Evolutionary conservation across 129 eudicot genomes (phyloP).

Genomic region (Dittrichia graveolens): DNA sequence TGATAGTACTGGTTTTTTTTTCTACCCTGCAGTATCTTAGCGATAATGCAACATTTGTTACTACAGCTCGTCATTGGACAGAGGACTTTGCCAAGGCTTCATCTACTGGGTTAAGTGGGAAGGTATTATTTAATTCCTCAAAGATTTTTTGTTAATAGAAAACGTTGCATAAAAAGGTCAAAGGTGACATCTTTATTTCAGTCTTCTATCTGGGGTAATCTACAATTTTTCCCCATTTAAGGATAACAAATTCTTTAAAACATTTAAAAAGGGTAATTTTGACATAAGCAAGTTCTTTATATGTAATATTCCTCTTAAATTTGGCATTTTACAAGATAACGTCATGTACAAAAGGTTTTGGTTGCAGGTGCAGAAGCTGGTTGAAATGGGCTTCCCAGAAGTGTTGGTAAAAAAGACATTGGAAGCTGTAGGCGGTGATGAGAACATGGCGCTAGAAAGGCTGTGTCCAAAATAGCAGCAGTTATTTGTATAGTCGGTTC

Average conservation of each 20-base stretch:
- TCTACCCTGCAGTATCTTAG: slow-evolving; percentile 34
- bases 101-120: slow-evolving; percentile 24
- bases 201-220: too few species aligned
- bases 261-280: too few species aligned
- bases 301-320: too few species aligned
- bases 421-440: slow-evolving; percentile 41
- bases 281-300: too few species aligned
- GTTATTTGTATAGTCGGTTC: slow-evolving; percentile 22
- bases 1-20: slow-evolving; percentile 39
- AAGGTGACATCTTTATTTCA: not conserved
- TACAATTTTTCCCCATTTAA: too few species aligned
- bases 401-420: slow-evolving; percentile 27
- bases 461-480: slow-evolving; percentile 18
- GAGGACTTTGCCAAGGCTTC: slow-evolving; percentile 38
- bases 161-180: not conserved
- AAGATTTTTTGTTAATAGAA: not conserved
- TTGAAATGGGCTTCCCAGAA: slow-evolving; percentile 46
- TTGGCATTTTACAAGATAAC: not conserved
- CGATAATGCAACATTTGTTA: slow-evolving; percentile 24
- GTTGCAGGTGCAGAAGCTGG: slow-evolving; percentile 45
- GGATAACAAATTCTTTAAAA: too few species aligned
- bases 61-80: slow-evolving; percentile 43
- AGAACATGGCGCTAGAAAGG: slow-evolving; percentile 37
- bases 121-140: slow-evolving; percentile 28
- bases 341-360: not conserved